These are phyloP conservation scores for Yamadazyma pseudoaaseri DNA, from an alignment of 1,139 yeast species.

Conservation along the genomic window DNA sequence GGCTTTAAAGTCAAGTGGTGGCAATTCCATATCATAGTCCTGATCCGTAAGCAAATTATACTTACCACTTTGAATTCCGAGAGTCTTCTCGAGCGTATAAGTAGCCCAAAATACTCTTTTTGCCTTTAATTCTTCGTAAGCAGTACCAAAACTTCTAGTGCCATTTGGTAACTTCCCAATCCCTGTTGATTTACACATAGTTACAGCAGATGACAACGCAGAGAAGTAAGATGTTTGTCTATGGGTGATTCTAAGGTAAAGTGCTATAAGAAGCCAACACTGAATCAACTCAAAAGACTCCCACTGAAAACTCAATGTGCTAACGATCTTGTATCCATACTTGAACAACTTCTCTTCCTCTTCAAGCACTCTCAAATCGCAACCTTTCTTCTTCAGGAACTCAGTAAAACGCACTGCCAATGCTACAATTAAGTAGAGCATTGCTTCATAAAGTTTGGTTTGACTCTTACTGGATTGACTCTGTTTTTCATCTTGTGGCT, in stretches of 20 bases:
- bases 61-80: conserved; percentile 57
- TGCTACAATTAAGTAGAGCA: conserved; percentile 50
- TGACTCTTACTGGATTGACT: conserved; percentile 14
- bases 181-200: conserved; percentile 59
- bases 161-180: conserved; percentile 26
- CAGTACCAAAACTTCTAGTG: conserved; percentile 19
- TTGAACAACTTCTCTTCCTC: conserved; percentile 55
- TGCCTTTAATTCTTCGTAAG: conserved; percentile 51
- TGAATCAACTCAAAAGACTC: conserved; percentile 65
- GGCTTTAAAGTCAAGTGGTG: conserved; percentile 27
- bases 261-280: conserved; percentile 55
- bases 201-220: conserved; percentile 54
- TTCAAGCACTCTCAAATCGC: conserved; percentile 25
- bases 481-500: too few relatives aligned
- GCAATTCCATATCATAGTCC: conserved; percentile 34
- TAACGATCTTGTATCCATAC: conserved; percentile 46
- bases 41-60: conserved; percentile 36
- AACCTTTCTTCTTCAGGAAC: conserved; percentile 38
- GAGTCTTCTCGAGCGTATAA: conserved; percentile 53
- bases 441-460: conserved; percentile 51
- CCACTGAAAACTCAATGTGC: conserved; percentile 61
- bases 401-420: conserved; percentile 55
- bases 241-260: conserved; percentile 55
- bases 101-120: conserved; percentile 58
- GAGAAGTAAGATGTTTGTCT: conserved; percentile 56